Conservation (phyloP, 257 asterid genomes). For the Thymus mandschuricus region DNA sequence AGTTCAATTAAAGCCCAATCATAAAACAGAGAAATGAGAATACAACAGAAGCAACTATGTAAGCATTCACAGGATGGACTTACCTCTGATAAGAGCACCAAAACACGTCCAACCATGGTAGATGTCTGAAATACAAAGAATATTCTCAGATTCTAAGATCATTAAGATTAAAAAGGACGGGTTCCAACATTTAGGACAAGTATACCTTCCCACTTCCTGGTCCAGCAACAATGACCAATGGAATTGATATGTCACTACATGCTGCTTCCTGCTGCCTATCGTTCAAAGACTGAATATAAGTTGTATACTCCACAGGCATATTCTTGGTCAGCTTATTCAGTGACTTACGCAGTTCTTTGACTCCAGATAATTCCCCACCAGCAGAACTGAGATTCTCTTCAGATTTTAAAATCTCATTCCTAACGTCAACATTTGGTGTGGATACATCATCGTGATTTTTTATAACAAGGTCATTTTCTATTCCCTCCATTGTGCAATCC, state of each 20-base stretch:
- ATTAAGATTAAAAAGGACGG: slow-evolving; percentile 24
- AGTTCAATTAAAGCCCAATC: slow-evolving; percentile 30
- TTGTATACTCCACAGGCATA: slow-evolving; percentile 84
- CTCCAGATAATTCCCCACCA: slow-evolving; percentile 36
- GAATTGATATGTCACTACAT: slow-evolving; percentile 78
- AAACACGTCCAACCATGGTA: slow-evolving; percentile 97
- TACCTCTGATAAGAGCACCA: slow-evolving; percentile 86
- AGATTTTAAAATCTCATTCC: slow-evolving; percentile 37
- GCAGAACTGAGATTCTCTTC: slow-evolving; percentile 36
- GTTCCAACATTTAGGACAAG: slow-evolving; percentile 21
- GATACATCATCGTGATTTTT: slow-evolving; percentile 36
- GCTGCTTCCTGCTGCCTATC: slow-evolving; percentile 97
- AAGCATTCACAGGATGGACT: neutral
- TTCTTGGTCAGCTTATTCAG: slow-evolving; percentile 35
- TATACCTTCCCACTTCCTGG: slow-evolving; percentile 99
- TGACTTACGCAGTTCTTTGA: slow-evolving; percentile 33
- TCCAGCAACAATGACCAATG: slow-evolving; percentile 94
- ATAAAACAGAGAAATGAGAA: slow-evolving; percentile 6
- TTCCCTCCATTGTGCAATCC: slow-evolving; percentile 27
- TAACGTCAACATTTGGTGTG: slow-evolving; percentile 29
- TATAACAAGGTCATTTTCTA: slow-evolving; percentile 36
- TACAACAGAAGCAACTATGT: slow-evolving; percentile 17
- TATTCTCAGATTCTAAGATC: slow-evolving; percentile 34
- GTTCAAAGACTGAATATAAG: slow-evolving; percentile 69
- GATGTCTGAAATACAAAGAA: slow-evolving; percentile 73